Base-by-base conservation (phyloP, 2,329 filamentous ascomycete species). In the Alternaria consortialis region DNA sequence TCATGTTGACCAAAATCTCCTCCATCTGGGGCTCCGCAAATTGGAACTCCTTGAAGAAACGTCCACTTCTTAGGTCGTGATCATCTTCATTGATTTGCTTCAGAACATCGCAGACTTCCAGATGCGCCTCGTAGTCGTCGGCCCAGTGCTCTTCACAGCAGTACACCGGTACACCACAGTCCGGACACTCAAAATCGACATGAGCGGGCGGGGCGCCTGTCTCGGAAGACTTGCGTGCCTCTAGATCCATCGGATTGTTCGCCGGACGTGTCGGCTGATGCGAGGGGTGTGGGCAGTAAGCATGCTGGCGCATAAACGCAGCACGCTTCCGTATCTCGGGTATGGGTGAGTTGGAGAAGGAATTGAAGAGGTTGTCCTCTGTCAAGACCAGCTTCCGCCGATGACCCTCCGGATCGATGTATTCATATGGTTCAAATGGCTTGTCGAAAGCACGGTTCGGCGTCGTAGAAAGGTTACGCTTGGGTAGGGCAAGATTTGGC, bases 51-150 rank as follows among this genome's bases (percentile, higher is more conserved):
- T 91, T 90, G 80, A 99, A 99, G 79, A 93, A 91, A 29, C 95
- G 87, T 4, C 95, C 95, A 17, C 93, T 97, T 52, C 91, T 86
- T 68, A 99, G 81, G 78, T 99, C 95, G 75, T 99, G 96, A 70
- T 99, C 95, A 75, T 99, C 95, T 81, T 99, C 95, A 70, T 99
- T 99, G 80, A 97, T 94, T 80, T 98, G 91, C 67, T 91, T 86
- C 58, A 99, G 82, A 0, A 91, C 91, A 73, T 99, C 94, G 79
- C 95, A 99, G 36, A 99, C 90, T 75, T 97, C 88, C 62, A 99
- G 79, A 79, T 99, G 95, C 17, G 89, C 86, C 80, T 98, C 94
- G 74, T 97, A 99, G 78, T 98, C 93, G 70, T 96, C 93, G 76
- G 91, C 93, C 91, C 94, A 98, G 78, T 99, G 95, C 69, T 93